Base-by-base conservation (phyloP, 2,329 filamentous ascomycete species). In the Fusarium sambucinum region DNA sequence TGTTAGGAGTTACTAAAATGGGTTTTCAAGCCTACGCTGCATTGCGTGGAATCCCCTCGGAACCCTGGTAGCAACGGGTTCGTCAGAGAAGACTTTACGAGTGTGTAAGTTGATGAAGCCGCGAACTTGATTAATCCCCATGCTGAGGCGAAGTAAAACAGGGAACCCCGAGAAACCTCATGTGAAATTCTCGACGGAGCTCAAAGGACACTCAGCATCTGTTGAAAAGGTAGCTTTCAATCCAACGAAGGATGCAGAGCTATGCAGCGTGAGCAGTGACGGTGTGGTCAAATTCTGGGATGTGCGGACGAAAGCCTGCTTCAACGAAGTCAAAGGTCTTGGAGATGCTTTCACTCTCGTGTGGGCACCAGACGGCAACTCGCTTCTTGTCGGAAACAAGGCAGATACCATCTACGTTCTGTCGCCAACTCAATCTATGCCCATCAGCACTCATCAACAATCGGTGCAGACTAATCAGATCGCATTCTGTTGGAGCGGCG, bases 1-100 rank as follows among this genome's bases (percentile, higher is more conserved):
- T 63, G 21, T 17, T 37, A 13, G 13, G n/a, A 11, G 29, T 55
- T 50, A 44, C 70, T 74, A 56, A 73, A 42, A 33, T 41, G 33
- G 30, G 42, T 27, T 32, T 45, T 29, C 55, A 68, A 93, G 90
- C 67, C 85, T 96, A 58, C 89, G 92, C 40, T 90, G 91, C 3
- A 90, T 98, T 69, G 90, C 92, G 38, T 98, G 95, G 95, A 97
- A 95, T 69, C 92, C 94, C 0, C 84, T 92, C 0, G 94, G 95
- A 33, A 91, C 88, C 11, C 84, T 96, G 62, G 89, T 98, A 63
- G 95, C 95, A 1, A 96, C 94, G 1, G 94, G 93, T 5, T 87
- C 90, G 8, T 82, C 85, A 25, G 90, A 93, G 74, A 88, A 86
- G 70, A 91, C 87, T 11, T 79, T 95, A 55, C 88, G 92, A 73